phyloP scores from a whole-genome alignment of 1,139 yeast species.

The Kodamaea suecica region DNA sequence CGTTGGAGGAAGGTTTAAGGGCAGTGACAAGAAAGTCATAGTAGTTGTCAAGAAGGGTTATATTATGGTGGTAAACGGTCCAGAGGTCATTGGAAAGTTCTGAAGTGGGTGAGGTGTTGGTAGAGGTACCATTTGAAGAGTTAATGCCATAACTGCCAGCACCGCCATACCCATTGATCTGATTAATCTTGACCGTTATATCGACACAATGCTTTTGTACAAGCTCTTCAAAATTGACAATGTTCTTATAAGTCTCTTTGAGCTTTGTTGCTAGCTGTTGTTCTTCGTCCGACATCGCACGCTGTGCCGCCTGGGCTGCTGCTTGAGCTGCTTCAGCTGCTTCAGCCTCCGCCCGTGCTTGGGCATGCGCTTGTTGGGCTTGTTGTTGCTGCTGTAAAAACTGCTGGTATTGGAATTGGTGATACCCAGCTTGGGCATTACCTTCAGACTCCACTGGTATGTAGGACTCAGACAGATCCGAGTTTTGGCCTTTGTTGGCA shows the following conservation, averaged over 20 bases:
- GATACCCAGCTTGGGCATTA: not conserved
- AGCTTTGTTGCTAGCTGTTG: slow-evolving; percentile 66
- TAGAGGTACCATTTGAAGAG: slow-evolving; percentile 16
- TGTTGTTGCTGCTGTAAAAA: slow-evolving; percentile 6
- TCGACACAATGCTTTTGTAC: slow-evolving; percentile 67
- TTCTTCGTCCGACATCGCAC: slow-evolving; percentile 60
- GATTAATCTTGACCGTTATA: slow-evolving; percentile 49
- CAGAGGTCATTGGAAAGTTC: slow-evolving; percentile 63
- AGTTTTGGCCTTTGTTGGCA: slow-evolving; percentile 31
- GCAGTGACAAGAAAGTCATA: slow-evolving; percentile 71
- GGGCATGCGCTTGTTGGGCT: slow-evolving; percentile 2
- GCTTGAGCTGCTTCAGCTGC: slow-evolving; percentile 8
- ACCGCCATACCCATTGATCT: slow-evolving; percentile 32
- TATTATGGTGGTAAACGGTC: slow-evolving; percentile 67
- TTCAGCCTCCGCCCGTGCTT: slow-evolving; percentile 11
- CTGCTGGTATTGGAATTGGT: slow-evolving; percentile 13
- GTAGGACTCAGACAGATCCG: slow-evolving; percentile 44
- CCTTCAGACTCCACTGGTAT: slow-evolving; percentile 1
- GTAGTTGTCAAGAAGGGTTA: slow-evolving; percentile 63
- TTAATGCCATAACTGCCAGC: slow-evolving; percentile 17
- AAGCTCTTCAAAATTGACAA: slow-evolving; percentile 64
- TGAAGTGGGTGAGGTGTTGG: slow-evolving; percentile 31
- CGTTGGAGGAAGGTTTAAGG: slow-evolving; percentile 54
- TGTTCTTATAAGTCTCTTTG: slow-evolving; percentile 70
- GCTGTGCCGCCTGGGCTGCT: slow-evolving; percentile 14